Conservation (phyloP, 169 alveolate species). For the Plasmodium cynomolgi region DNA sequence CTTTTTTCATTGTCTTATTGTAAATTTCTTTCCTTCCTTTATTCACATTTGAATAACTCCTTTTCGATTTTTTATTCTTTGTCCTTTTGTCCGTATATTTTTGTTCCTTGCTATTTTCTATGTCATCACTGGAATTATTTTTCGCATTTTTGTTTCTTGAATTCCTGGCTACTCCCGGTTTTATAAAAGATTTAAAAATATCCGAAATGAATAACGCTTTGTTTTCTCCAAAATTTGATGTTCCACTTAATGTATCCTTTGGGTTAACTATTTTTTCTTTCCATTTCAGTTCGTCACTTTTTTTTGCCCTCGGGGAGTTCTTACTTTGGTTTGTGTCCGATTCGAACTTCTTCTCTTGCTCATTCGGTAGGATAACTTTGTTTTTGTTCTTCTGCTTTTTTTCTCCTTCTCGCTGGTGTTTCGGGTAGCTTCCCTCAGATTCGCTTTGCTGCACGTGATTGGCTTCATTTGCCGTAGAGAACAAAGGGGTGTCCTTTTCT, state of each 20-base stretch:
- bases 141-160: not conserved
- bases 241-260: not conserved
- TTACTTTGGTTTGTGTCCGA: not conserved
- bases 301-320: not conserved
- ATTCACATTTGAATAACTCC: not conserved
- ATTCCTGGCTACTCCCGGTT: slow-evolving; percentile 14
- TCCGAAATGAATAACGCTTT: slow-evolving; percentile 19
- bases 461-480: not conserved
- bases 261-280: not conserved
- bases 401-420: not conserved
- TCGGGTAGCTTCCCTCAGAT: not conserved
- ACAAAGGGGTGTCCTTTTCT: not conserved
- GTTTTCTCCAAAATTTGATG: slow-evolving; percentile 2
- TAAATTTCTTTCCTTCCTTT: slow-evolving; percentile 1
- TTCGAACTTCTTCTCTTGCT: not conserved
- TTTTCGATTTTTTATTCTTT: slow-evolving; percentile 8
- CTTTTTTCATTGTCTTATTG: slow-evolving; percentile 42
- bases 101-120: not conserved
- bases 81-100: not conserved
- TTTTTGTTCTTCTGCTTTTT: not conserved
- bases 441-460: not conserved
- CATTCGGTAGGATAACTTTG: not conserved
- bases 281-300: not conserved
- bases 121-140: not conserved
- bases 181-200: slow-evolving; percentile 26